Conservation (phyloP, 2,329 filamentous ascomycete genomes). For the Fusarium falciforme region DNA sequence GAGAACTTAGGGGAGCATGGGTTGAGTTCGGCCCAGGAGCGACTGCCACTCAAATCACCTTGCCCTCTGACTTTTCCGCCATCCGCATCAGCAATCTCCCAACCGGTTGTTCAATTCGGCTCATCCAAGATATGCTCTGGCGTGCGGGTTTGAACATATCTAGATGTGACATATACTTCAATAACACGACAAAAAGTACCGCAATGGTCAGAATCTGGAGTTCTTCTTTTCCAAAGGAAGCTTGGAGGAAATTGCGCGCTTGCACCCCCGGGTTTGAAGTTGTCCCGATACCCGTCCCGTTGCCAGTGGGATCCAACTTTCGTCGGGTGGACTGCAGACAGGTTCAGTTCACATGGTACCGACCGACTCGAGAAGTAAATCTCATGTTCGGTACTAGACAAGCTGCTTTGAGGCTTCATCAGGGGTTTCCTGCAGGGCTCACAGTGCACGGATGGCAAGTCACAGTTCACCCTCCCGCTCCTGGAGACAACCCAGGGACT, state of each 20-base stretch:
- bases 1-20: constrained; percentile 42
- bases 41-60: constrained; percentile 40
- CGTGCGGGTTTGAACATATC: neutral
- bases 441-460: constrained; percentile 37
- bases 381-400: constrained; percentile 23
- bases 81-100: constrained; percentile 49
- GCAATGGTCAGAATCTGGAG: constrained; percentile 18
- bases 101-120: constrained; percentile 8
- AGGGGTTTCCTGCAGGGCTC: constrained; percentile 25
- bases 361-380: constrained; percentile 37
- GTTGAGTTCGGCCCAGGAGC: constrained; percentile 50
- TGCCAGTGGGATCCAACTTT: constrained; percentile 41
- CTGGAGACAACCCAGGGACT: neutral
- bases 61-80: constrained; percentile 52
- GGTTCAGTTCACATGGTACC: constrained; percentile 52
- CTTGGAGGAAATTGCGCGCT: neutral
- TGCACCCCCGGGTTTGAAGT: neutral
- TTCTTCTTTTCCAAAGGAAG: constrained; percentile 14
- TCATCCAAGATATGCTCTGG: constrained; percentile 37
- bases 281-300: neutral
- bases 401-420: constrained; percentile 26
- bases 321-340: constrained; percentile 49
- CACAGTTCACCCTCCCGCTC: constrained; percentile 3
- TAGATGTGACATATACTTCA: neutral
- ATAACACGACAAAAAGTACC: neutral